Evolutionary conservation across 1,139 yeast genomes (phyloP), one percentile per base, ranked within the genome.

Genomic region (Taphrina sp.): DNA sequence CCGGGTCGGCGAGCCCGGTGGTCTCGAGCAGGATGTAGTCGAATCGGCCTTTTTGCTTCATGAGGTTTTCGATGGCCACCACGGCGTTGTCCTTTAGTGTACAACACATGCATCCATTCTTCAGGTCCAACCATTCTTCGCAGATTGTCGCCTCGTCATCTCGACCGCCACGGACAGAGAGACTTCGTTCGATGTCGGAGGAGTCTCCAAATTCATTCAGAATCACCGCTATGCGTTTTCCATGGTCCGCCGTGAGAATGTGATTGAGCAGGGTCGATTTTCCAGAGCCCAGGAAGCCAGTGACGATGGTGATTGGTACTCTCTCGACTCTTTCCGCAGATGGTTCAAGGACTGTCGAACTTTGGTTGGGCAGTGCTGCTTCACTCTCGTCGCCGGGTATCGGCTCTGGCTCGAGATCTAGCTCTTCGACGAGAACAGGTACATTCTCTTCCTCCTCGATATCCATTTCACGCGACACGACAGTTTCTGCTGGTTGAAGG

Each of bases 1-100:
- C 96, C 0, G 98, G 98, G 67, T 92, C 97, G 0, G 99, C 98
- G n/a, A 94, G 76, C 0, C 99, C 99, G 0, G 96, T 88, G 0
- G 99, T 94, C 67, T 92, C 99, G 57, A 94, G 72, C 24, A 92
- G 69, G 24, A 92, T 89, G 66, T 92, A 86, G 68, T 94, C 98
- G 59, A 92, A 90, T 56, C 77, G 77, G 14, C 83, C 84, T 37
- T 84, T 79, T 47, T 82, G 77, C 47, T 81, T 84, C 63, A 92
- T 82, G 64, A 92, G 76, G 60, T 87, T 81, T 68, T 92, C 99
- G 59, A 92, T 89, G 0, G 99, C 99, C 35, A 83, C 76, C 1
- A 92, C 96, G 4, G 98, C 98, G 58, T 82, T 85, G 67, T 90
- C 96, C 67, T 58, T 57, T 28, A 94, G 95, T 0, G 97, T 86